Evolutionary conservation across 257 asterid genomes (phyloP).

Genomic region (Gynochthodes officinalis): DNA sequence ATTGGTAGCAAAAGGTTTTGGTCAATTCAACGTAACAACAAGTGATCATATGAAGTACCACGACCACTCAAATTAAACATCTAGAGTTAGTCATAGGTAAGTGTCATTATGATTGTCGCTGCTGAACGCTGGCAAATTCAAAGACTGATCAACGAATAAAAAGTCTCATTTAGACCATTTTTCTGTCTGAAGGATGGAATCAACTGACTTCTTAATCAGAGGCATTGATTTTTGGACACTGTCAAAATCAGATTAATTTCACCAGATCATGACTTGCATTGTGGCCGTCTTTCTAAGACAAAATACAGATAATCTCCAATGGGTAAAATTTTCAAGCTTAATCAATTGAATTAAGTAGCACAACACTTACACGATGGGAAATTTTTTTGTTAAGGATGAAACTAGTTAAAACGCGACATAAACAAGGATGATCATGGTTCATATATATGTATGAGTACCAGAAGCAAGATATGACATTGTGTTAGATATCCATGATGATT

Average conservation of each 20-base stretch:
- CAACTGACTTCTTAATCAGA: constrained; percentile 6
- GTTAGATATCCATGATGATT: too few species aligned
- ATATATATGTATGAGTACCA: too few species aligned
- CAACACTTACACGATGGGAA: too few species aligned
- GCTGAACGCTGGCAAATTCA: constrained; percentile 14
- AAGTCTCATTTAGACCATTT: constrained; percentile 12
- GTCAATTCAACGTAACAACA: constrained; percentile 16
- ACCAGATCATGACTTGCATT: neutral
- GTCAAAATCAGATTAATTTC: constrained; percentile 14
- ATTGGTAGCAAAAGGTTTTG: constrained; percentile 3
- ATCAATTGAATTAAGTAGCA: too few species aligned
- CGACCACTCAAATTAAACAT: neutral
- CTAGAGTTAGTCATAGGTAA: constrained; percentile 1
- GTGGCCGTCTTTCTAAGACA: neutral
- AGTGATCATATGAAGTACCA: neutral
- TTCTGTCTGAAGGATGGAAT: constrained; percentile 12
- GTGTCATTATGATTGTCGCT: constrained; percentile 10
- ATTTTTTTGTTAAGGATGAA: too few species aligned
- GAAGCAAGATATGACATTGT: too few species aligned
- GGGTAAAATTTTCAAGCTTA: neutral
- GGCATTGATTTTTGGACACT: constrained; percentile 11
- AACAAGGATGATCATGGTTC: too few species aligned
- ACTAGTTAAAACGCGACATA: too few species aligned
- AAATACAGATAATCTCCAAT: neutral
- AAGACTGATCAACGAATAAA: constrained; percentile 1